Percentiles rank a stretch among this genome's conserved stretches.
phyloP scores from a whole-genome alignment of 768 basidiomycete species.

The Auricularia sp. region DNA sequence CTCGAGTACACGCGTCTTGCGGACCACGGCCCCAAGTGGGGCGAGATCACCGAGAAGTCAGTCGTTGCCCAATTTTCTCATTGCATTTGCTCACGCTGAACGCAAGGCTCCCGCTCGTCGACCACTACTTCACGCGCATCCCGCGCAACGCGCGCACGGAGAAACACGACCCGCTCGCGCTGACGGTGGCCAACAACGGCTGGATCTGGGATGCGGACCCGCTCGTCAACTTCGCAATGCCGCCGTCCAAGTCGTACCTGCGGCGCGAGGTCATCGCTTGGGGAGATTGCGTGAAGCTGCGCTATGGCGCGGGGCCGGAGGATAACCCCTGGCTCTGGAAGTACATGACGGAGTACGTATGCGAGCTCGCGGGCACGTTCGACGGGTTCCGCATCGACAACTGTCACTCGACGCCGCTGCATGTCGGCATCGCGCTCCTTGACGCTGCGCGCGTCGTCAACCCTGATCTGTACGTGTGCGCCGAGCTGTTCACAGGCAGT shows the following conservation, averaged over 20 bases:
- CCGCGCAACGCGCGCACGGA: constrained; percentile 29
- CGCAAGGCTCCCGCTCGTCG: constrained; percentile 70
- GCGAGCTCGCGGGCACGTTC: constrained; percentile 68
- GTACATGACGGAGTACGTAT: constrained; percentile 80
- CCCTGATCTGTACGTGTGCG: constrained; percentile 91
- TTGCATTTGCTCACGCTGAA: not conserved
- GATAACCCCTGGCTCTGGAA: constrained; percentile 93
- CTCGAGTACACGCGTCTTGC: constrained; percentile 76
- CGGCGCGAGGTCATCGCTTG: constrained; percentile 95
- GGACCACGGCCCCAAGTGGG: constrained; percentile 70
- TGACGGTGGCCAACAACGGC: constrained; percentile 92
- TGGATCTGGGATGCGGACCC: constrained; percentile 99
- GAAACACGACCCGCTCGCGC: constrained; percentile 39
- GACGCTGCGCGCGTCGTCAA: constrained; percentile 83
- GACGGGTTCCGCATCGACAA: constrained; percentile 98
- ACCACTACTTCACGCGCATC: constrained; percentile 86
- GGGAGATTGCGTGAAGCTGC: constrained; percentile 97
- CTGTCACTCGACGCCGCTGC: constrained; percentile 92
- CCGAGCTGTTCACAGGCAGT: constrained; percentile 92
- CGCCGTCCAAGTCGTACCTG: constrained; percentile 88
- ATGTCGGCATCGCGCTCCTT: constrained; percentile 91
- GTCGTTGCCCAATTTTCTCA: constrained; percentile 19
- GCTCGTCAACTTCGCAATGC: constrained; percentile 84
- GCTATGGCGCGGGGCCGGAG: constrained; percentile 70
- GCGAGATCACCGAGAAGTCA: constrained; percentile 65